Evolutionary conservation across 2,329 filamentous ascomycete genomes (phyloP).

Genomic region (Fusarium stilboides): DNA sequence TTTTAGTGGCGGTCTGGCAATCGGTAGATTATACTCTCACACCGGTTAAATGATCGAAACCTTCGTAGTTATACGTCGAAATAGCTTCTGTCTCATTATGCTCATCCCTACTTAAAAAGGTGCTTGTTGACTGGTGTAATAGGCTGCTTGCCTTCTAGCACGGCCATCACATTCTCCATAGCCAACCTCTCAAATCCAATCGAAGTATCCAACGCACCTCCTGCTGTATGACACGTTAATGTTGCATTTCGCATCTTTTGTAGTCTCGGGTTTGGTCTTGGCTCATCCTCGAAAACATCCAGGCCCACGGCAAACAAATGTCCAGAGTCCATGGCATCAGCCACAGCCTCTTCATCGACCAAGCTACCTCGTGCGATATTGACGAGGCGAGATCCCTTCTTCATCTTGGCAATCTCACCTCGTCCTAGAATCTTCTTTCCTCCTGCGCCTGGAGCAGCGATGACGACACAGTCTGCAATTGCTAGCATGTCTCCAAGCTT

Average conservation of each 20-base stretch:
- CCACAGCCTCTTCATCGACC: slow-evolving; percentile 34
- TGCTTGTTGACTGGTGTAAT: slow-evolving; percentile 53
- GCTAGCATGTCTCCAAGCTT: slow-evolving; percentile 24
- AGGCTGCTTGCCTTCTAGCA: slow-evolving; percentile 60
- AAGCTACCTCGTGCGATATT: slow-evolving; percentile 63
- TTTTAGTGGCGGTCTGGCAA: background rate
- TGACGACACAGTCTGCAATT: slow-evolving; percentile 25
- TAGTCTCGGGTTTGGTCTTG: slow-evolving; percentile 50
- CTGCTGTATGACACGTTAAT: slow-evolving; percentile 69
- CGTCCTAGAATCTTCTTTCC: slow-evolving; percentile 21
- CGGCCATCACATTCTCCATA: slow-evolving; percentile 68
- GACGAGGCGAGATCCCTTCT: slow-evolving; percentile 65
- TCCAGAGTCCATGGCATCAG: slow-evolving; percentile 32
- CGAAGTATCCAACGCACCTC: slow-evolving; percentile 68
- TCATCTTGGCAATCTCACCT: slow-evolving; percentile 60
- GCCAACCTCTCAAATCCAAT: slow-evolving; percentile 68
- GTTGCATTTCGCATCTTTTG: slow-evolving; percentile 53
- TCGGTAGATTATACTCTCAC: background rate
- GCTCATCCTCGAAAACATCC: slow-evolving; percentile 37
- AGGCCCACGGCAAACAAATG: slow-evolving; percentile 50
- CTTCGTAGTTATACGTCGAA: background rate
- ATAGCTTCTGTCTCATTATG: no score
- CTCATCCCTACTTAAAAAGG: slow-evolving; percentile 52
- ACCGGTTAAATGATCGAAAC: no score
- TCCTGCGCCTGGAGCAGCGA: slow-evolving; percentile 22